Conservation (phyloP, 345 rosid species). For the Eucalyptus leucophloia region DNA sequence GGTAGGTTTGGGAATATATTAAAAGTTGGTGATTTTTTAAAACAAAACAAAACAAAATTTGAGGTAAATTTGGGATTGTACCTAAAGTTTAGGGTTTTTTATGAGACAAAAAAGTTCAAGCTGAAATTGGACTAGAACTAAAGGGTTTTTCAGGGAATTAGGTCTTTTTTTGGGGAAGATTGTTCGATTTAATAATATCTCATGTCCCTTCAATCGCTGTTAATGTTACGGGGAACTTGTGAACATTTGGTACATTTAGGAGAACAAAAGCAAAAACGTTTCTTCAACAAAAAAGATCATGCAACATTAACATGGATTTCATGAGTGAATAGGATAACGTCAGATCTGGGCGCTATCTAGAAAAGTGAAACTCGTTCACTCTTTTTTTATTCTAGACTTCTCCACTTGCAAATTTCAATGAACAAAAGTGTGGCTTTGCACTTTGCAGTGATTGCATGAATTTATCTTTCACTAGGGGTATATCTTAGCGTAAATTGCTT, state of each 20-base stretch:
- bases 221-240: neutral
- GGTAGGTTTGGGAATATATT: no score
- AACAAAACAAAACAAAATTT: no score
- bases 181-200: neutral
- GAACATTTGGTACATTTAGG: neutral
- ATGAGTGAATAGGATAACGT: neutral
- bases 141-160: no score
- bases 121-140: no score
- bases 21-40: no score
- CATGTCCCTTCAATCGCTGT: neutral
- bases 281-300: neutral
- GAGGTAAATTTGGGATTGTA: no score
- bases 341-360: neutral
- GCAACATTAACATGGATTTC: neutral
- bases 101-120: rapidly evolving
- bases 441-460: neutral
- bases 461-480: neutral
- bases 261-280: neutral
- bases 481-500: neutral
- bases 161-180: neutral
- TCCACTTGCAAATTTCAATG: neutral
- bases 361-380: neutral
- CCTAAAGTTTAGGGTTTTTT: no score
- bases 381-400: neutral
- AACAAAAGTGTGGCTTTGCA: neutral